A percentile compares a stretch with the other conserved stretches of the same genome.
These are phyloP conservation scores for Chrysanthemum lavandulifolium DNA, from an alignment of 129 eudicot species.

Conservation along the genomic window DNA sequence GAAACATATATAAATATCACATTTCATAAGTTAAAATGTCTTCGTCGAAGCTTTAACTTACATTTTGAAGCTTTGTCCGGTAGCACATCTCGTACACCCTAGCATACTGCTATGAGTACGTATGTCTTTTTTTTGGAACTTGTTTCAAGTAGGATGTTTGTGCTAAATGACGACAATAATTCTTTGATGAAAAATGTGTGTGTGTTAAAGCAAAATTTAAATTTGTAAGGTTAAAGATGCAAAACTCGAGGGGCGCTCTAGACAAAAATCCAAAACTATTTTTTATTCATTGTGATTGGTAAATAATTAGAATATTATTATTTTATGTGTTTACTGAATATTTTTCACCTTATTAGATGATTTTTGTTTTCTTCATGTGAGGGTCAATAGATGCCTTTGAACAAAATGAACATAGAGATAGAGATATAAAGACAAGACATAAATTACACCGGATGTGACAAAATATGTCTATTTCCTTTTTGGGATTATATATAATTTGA, in stretches of 20 bases:
- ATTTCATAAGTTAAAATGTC: too few relatives aligned
- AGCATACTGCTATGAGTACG: too few relatives aligned
- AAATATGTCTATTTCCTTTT: constrained; percentile 21
- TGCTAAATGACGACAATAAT: too few relatives aligned
- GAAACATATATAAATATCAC: too few relatives aligned
- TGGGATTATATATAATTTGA: neutral
- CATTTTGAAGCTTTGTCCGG: too few relatives aligned
- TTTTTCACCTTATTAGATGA: neutral
- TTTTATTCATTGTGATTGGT: neutral
- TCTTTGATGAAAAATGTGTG: neutral
- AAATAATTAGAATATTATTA: neutral
- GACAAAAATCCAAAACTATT: neutral
- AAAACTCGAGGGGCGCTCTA: neutral
- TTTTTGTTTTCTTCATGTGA: constrained; percentile 11
- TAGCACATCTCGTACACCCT: too few relatives aligned
- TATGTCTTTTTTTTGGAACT: too few relatives aligned
- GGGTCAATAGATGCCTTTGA: constrained; percentile 38
- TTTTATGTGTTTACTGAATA: neutral
- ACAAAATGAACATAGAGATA: constrained; percentile 16
- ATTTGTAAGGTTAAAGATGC: neutral
- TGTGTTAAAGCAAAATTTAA: neutral
- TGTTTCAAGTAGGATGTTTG: too few relatives aligned
- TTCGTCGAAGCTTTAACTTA: too few relatives aligned
- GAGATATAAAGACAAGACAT: constrained; percentile 30
- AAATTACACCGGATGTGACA: constrained; percentile 34